phyloP scores from a whole-genome alignment of 2,329 filamentous ascomycete genomes.

The Alternaria arborescens region DNA sequence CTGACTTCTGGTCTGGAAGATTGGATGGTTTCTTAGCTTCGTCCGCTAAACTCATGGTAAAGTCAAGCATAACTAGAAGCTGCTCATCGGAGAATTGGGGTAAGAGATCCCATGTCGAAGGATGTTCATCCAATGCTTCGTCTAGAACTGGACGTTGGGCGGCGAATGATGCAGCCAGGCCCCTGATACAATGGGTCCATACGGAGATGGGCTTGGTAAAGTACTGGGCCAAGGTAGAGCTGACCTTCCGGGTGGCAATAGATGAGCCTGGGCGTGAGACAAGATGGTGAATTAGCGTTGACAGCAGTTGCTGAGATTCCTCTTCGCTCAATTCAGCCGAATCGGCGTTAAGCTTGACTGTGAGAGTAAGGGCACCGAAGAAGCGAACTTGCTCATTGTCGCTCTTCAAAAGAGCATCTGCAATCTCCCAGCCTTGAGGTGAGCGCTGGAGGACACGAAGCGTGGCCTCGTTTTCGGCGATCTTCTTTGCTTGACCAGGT shows the following conservation, averaged over 20 bases:
- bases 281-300: constrained; percentile 49
- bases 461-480: constrained; percentile 70
- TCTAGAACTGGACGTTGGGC: constrained; percentile 57
- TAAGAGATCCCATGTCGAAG: constrained; percentile 57
- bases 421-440: constrained; percentile 83
- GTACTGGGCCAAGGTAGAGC: constrained; percentile 78
- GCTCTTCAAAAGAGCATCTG: constrained; percentile 75
- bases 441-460: constrained; percentile 82
- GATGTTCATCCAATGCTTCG: constrained; percentile 57
- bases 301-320: constrained; percentile 47
- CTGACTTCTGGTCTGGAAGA: constrained; percentile 61
- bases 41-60: constrained; percentile 69
- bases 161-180: constrained; percentile 69
- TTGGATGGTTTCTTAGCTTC: constrained; percentile 74
- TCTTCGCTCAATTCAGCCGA: constrained; percentile 59
- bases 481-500: constrained; percentile 56
- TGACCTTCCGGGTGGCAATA: constrained; percentile 76
- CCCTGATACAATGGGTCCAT: constrained; percentile 72
- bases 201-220: constrained; percentile 74
- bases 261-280: constrained; percentile 54
- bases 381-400: constrained; percentile 82
- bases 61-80: constrained; percentile 69
- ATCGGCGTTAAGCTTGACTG: constrained; percentile 93
- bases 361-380: constrained; percentile 91
- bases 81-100: constrained; percentile 59